Evolutionary conservation across 2,329 filamentous ascomycete genomes (phyloP), one percentile per base, ranked within the genome.

Genomic region (Colletotrichum tanaceti): DNA sequence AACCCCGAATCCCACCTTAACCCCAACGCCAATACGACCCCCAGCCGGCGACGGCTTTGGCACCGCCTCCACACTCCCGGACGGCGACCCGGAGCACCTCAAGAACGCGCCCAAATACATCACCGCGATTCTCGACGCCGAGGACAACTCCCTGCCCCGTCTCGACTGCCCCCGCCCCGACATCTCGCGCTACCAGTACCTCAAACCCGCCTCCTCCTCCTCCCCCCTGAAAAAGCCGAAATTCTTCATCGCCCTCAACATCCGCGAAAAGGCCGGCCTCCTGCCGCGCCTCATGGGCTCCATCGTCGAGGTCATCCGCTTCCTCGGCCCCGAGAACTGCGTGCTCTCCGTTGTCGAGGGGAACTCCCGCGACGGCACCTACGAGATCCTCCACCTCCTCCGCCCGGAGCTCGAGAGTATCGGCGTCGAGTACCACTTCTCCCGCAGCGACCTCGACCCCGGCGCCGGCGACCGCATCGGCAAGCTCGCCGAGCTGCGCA

Each of bases 341-440:
- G 83, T 81, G 0, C 75, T 89, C 1, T 87, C 85, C 1, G 83
- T 89, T 24, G 80, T 89, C 14, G 86, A 88, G 70, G 86, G 86
- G 14, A 80, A 85, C 72, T 88, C 86, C 0, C 72, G 79, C 22
- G 86, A 89, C 67, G 86, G 85, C 5, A 89, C 87, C 0, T 79
- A 73, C 41, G 84, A 87, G 41, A 77, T 88, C 9, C 79, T 89
- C 1, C 64, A 75, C 1, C 76, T 77, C 0, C 73, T 89, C 7
- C 74, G 74, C 1, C 72, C 77, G 0, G 76, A 78, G 3, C 73
- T 89, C 0, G 73, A 81, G 14, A 72, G 71, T 0, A 53, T 83
- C 0, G 80, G 80, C 3, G 70, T 79, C 1, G 65, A 71, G 0
- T 88, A 86, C 72, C 77, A 80, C 67, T 79, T 85, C 59, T 73